These are phyloP conservation scores for Fomitopsis pulvina DNA, from an alignment of 768 basidiomycete genomes.

Conservation along the genomic window DNA sequence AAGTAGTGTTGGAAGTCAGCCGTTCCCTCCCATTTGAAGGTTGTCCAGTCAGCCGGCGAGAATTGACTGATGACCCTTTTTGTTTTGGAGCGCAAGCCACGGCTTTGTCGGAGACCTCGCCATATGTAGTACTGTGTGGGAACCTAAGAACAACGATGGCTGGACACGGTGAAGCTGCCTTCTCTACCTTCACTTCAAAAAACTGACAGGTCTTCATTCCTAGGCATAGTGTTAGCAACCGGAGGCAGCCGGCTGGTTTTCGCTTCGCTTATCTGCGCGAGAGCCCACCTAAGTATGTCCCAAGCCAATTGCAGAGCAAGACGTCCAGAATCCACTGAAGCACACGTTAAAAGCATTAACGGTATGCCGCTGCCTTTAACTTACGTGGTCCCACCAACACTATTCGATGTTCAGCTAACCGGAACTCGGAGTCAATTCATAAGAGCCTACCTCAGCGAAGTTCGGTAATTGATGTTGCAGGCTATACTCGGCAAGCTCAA, in stretches of 20 bases:
- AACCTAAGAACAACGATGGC: constrained; percentile 2
- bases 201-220: constrained; percentile 87
- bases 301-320: constrained; percentile 82
- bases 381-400: constrained; percentile 94
- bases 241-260: constrained; percentile 6
- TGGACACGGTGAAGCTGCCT: not conserved
- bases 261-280: constrained; percentile 20
- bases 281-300: constrained; percentile 66
- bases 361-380: constrained; percentile 18
- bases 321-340: constrained; percentile 82
- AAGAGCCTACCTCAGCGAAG: constrained; percentile 66
- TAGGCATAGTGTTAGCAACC: constrained; percentile 21
- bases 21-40: constrained; percentile 82
- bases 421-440: constrained; percentile 10
- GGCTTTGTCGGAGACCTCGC: constrained; percentile 76
- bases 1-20: constrained; percentile 68
- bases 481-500: constrained; percentile 86
- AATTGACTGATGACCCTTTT: constrained; percentile 77
- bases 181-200: constrained; percentile 73
- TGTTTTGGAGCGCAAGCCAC: constrained; percentile 73
- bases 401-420: constrained; percentile 23
- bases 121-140: constrained; percentile 66
- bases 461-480: constrained; percentile 84
- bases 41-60: constrained; percentile 82
- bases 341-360: constrained; percentile 2